Base-by-base conservation (phyloP, 2,329 filamentous ascomycete genomes). In the Xylariaceae sp. region DNA sequence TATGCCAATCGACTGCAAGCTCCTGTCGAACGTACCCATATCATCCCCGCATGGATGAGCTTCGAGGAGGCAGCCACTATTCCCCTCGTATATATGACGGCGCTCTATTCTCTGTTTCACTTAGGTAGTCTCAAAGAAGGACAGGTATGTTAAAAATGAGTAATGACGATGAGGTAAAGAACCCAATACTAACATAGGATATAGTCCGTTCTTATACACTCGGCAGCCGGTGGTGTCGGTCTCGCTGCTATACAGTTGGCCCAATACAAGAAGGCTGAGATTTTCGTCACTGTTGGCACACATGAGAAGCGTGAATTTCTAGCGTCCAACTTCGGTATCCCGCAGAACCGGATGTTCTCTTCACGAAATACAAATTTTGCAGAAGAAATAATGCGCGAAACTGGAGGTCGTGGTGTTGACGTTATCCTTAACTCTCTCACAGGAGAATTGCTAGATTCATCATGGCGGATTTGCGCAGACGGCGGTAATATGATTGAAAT, bases 331-430 rank as follows among this genome's bases (percentile, higher is more conserved):
- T 42, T 29, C n/a, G 39, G 39, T 4, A 42, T 42, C n/a, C 24
- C 39, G 3, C 3, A 23, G 3, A 6, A 42, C 24, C 39, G 26
- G n/a, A 20, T 42, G 4, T 30, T 42, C 15, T 9, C 4, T 8
- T 29, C 24, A 4, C 37, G 37, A 3, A 26, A 26, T n/a, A 15
- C 3, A 4, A n/a, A 15, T 4, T 41, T 41, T 16, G 23, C n/a
- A 8, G 5, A 6, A 8, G 13, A n/a, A 1, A 15, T 41, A 4
- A 39, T 59, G 26, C 11, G 24, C 5, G 30, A 41, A 0, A 72
- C 70, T 0, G 27, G 51, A 10, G 63, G 69, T 10, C 26, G 55
- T 1, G 70, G 70, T 27, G 52, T 64, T 6, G 53, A 63, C 10
- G 29, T 57, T 2, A 50, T 64, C 11, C 18, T 63, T 1, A 61